Base-by-base conservation (phyloP, 1,284 basidiomycete genomes). In the Melampsora larici-populina region DNA sequence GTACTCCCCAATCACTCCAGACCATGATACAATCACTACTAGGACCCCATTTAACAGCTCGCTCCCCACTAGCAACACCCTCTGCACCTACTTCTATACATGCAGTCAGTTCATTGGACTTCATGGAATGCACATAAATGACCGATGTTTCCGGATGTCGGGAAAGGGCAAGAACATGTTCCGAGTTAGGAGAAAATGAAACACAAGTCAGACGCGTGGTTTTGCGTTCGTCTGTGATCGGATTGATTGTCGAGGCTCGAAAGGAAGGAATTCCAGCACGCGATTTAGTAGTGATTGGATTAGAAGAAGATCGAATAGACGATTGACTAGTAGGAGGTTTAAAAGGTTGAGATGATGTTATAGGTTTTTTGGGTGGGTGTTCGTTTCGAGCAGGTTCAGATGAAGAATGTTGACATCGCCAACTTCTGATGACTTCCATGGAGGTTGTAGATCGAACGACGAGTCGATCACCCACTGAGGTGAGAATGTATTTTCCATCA, bases 1-100 rank as follows among this genome's bases (percentile, higher is more conserved):
- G 51, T 21, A 74, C 72, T 33, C 63, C 63, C 72, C 72, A 74
- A 40, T 74, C 72, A 51, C 63, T 66, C 72, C 72, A 74, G 24
- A 74, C n/a, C 63, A 74, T 65, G 48, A 74, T 65, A 46, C 72
- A 65, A 49, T 58, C 33, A 18, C 63, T 63, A 66, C 46, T 65
- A 15, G 63, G 63, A 33, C 63, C 66, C 72, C 72, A 74, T 66
- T 48, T 66, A 36, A 74, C 8, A 18, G 72, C 72, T 51, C 66
- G 65, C 8, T 74, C 72, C 2, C 72, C 63, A 66, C 33, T 67
- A 33, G 72, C 72, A 36, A 74, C 72, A 18, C 72, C 72, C 63
- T 74, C 72, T 29, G 72, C 72, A 4, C 72, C 72, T 13, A 66
- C 63, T 55, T 74, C 36, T 24, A 74, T 74, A 8, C 40, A 36